Evolutionary conservation across 768 basidiomycete genomes (phyloP).

Genomic region (Lepiota venenata): DNA sequence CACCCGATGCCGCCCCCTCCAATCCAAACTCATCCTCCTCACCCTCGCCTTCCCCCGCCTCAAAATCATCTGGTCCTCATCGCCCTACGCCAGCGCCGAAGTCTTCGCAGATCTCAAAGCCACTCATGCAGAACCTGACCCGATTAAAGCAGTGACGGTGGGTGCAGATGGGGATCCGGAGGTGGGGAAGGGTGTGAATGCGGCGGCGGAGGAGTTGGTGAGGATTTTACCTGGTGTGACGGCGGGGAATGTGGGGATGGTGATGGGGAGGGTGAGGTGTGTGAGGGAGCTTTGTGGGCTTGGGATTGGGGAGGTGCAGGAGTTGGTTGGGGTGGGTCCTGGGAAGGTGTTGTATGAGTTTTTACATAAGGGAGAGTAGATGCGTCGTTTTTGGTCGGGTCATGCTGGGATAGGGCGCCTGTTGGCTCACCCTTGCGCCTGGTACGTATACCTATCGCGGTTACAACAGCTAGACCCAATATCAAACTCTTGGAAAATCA

Average conservation of each 20-base stretch:
- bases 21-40: constrained; percentile 90
- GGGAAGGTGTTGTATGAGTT: constrained; percentile 83
- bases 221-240: constrained; percentile 81
- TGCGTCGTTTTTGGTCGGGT: too few species aligned
- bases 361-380: constrained; percentile 64
- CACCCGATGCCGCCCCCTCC: constrained; percentile 42
- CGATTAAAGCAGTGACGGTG: constrained; percentile 66
- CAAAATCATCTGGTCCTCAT: constrained; percentile 96
- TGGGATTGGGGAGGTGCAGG: constrained; percentile 57
- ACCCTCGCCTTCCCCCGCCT: constrained; percentile 88
- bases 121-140: constrained; percentile 79
- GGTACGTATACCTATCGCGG: too few species aligned
- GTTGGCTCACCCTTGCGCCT: too few species aligned
- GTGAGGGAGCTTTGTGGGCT: constrained; percentile 74
- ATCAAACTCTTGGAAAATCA: too few species aligned
- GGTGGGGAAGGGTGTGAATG: constrained; percentile 65
- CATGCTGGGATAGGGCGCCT: too few species aligned
- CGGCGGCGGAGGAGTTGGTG: constrained; percentile 79
- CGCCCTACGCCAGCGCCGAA: constrained; percentile 86
- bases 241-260: constrained; percentile 79
- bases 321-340: constrained; percentile 74
- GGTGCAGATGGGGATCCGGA: constrained; percentile 79
- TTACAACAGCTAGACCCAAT: too few species aligned
- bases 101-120: constrained; percentile 92
- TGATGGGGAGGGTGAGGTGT: constrained; percentile 78